Evolutionary conservation across 2,329 filamentous ascomycete species (phyloP).

Genomic region (Ophiostoma sp.): DNA sequence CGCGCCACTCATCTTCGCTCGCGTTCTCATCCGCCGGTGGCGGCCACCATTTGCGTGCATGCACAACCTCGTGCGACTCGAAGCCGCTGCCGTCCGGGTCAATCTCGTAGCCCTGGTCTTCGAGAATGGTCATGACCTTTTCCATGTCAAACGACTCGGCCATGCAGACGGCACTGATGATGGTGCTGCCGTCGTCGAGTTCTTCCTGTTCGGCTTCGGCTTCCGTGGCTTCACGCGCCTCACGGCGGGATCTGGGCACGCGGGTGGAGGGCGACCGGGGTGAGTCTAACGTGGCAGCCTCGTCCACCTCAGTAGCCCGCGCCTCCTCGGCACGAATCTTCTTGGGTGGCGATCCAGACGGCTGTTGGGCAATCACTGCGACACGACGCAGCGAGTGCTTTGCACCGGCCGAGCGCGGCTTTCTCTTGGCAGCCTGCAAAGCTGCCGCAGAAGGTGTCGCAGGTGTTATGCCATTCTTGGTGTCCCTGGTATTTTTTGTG

Average conservation of each 20-base stretch:
- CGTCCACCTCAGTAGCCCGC: background rate
- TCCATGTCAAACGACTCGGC: slow-evolving; percentile 66
- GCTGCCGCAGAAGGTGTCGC: background rate
- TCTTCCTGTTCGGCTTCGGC: slow-evolving; percentile 21
- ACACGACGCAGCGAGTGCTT: slow-evolving; percentile 79
- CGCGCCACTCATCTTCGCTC: slow-evolving; percentile 44
- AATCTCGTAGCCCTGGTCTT: slow-evolving; percentile 60
- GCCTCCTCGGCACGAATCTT: background rate
- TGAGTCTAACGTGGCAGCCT: slow-evolving; percentile 13
- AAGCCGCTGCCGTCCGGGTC: slow-evolving; percentile 64
- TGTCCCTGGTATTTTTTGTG: background rate
- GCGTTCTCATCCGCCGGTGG: slow-evolving; percentile 43
- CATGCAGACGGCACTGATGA: slow-evolving; percentile 61
- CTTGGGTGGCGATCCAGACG: slow-evolving; percentile 34
- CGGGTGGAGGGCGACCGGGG: background rate
- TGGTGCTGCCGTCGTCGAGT: slow-evolving; percentile 41
- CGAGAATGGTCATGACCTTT: slow-evolving; percentile 57
- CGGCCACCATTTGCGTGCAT: slow-evolving; percentile 50
- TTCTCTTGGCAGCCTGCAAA: slow-evolving; percentile 30
- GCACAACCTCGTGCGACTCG: slow-evolving; percentile 62
- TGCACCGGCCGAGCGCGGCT: slow-evolving; percentile 29
- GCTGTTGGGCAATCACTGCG: slow-evolving; percentile 78
- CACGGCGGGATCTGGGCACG: background rate
- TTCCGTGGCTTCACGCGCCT: background rate
- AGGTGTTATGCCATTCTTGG: slow-evolving; percentile 24